Percentiles rank a stretch among this genome's conserved stretches.
phyloP scores from a whole-genome alignment of 352 stramenopile species.

The Pythium biforme region DNA sequence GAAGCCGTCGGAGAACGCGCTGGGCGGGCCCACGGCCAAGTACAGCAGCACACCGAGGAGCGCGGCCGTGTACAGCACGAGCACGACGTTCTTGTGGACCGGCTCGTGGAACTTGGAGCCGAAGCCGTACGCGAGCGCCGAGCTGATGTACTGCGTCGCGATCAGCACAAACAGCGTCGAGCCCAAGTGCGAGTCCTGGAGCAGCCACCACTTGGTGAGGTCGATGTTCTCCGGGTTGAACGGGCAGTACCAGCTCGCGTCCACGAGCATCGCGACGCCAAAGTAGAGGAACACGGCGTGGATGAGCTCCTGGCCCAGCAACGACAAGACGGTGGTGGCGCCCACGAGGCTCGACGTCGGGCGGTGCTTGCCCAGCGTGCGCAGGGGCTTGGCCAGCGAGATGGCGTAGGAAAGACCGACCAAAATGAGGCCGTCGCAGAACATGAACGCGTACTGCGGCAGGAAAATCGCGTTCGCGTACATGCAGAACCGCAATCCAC shows the following conservation, averaged over 20 bases:
- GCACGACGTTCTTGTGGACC: conserved; percentile 35
- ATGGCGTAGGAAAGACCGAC: conserved; percentile 73
- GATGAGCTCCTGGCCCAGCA: conserved; percentile 43
- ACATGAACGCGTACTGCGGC: conserved; percentile 72
- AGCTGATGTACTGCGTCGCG: conserved; percentile 26
- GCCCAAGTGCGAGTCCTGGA: conserved; percentile 32
- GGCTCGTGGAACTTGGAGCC: conserved; percentile 36
- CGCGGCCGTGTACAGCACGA: conserved; percentile 24
- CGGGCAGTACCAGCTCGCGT: conserved; percentile 34
- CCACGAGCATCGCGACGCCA: conserved; percentile 27
- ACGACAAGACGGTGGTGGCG: conserved; percentile 37
- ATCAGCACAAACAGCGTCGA: conserved; percentile 34
- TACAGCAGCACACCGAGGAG: conserved; percentile 30
- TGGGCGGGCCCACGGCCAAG: conserved; percentile 32
- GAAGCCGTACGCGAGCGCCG: conserved; percentile 32
- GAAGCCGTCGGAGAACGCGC: conserved; percentile 37
- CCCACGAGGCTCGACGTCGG: conserved; percentile 62
- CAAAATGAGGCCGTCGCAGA: conserved; percentile 59
- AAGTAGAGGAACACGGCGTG: conserved; percentile 49
- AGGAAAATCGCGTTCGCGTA: conserved; percentile 76
- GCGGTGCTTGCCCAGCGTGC: conserved; percentile 35
- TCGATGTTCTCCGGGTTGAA: conserved; percentile 37
- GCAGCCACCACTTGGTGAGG: conserved; percentile 38
- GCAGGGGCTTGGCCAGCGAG: conserved; percentile 56
- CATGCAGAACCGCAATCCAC: conserved; percentile 57